Base-by-base conservation (phyloP, 2,329 filamentous ascomycete genomes). In the Penicillium freii region DNA sequence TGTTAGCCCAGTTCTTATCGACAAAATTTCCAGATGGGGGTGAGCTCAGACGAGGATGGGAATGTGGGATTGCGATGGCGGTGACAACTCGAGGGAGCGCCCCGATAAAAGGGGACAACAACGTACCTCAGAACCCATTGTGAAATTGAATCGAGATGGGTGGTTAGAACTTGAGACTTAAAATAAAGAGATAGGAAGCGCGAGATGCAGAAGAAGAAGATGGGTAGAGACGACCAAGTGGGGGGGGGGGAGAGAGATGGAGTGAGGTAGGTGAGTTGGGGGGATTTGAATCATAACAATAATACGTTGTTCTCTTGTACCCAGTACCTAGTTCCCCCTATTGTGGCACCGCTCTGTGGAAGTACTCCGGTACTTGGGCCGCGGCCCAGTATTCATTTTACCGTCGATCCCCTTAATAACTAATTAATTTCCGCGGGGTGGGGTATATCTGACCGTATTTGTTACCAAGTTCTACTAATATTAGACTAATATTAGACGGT, bases 81-180 rank as follows among this genome's bases (percentile, higher is more conserved):
- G 64, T 62, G 60, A 69, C 69, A 64, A 64, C 64, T 67, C 68
- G 67, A 68, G 67, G 70, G 64, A 64, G 62, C 65, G 66, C 65
- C 63, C 61, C 61, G 66, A 67, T 62, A 66, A 71, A 69, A 71
- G 71, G 72, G 59, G 61, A 66, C 62, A 64, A 80, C 57, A 62
- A 72, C 83, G 71, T 82, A 87, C 84, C 80, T 87, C 84, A 78
- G 81, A 83, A 75, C 82, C 81, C 84, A 86, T 86, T 73, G 71
- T 83, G 75, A 70, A 63, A 66, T 66, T 58, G 58, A 43, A 57
- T 58, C 29, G 53, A 54, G 46, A 42, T 25, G 61, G 44, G 56
- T 53, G 50, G 58, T 88, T 89, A 86, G 84, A 63, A 61, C 54
- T 62, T 44, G 56, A 54, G 60, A 59, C 52, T 59, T 56, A 38